Evolutionary conservation across 2,329 filamentous ascomycete genomes (phyloP).

Genomic region (Colletotrichum sp.): DNA sequence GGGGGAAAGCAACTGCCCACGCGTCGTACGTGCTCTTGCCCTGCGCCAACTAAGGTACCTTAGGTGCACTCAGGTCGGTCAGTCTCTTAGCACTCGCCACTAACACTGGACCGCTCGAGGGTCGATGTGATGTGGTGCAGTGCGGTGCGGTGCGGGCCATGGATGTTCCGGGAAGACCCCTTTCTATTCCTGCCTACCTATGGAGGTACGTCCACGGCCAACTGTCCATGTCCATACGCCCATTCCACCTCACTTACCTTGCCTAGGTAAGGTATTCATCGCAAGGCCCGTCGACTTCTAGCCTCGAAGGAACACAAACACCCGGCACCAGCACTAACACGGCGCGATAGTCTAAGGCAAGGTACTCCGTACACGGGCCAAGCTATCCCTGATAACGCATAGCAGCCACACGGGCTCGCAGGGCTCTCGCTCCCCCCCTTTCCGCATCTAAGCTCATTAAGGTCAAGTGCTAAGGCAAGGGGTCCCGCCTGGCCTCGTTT

Average conservation of each 20-base stretch:
- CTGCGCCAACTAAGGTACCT: not conserved
- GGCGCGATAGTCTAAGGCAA: not conserved
- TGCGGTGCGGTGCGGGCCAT: not conserved
- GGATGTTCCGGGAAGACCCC: conserved; percentile 8
- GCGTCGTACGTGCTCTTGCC: not conserved
- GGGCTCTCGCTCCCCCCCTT: not conserved
- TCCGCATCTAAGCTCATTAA: not conserved
- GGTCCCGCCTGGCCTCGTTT: not conserved
- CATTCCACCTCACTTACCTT: not conserved
- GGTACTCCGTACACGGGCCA: not conserved
- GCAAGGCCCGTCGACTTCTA: not conserved
- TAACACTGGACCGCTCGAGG: not conserved
- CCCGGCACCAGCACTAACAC: not conserved
- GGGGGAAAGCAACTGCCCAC: not conserved
- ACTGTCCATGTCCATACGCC: not conserved
- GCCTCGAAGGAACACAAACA: not conserved
- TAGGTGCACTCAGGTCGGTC: not conserved
- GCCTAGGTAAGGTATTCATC: not conserved
- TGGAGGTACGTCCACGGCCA: not conserved
- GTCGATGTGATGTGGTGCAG: not conserved
- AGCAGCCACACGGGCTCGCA: not conserved
- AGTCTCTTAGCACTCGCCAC: not conserved
- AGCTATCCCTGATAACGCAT: not conserved
- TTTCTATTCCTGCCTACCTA: not conserved
- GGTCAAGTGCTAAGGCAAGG: not conserved